A percentile compares a stretch with the other conserved stretches of the same genome.
These are phyloP conservation scores for Trypanosoma melophagium DNA, from an alignment of 208 protist genomes.

Conservation along the genomic window DNA sequence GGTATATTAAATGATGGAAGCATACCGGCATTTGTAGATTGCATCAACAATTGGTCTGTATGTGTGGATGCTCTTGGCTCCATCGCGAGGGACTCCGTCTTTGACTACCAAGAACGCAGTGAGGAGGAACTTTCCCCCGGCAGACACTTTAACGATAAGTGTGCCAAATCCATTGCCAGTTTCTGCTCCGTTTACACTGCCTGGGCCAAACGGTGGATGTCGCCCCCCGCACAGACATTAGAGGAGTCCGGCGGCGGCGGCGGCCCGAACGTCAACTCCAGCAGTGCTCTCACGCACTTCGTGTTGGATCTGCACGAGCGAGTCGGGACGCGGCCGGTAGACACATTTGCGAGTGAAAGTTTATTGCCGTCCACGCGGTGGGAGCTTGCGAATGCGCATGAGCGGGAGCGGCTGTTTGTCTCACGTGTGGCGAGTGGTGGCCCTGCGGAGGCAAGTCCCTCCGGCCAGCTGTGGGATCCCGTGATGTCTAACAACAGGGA, in stretches of 20 bases:
- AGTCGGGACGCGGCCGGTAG: too few relatives aligned
- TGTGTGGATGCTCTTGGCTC: conserved; percentile 75
- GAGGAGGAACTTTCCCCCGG: background rate
- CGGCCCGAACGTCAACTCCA: background rate
- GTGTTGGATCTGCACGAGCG: conserved; percentile 15
- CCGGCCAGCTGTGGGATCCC: background rate
- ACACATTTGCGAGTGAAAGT: background rate
- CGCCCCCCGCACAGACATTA: background rate
- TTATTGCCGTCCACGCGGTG: conserved; percentile 1
- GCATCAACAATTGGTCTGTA: conserved; percentile 47
- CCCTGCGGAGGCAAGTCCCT: background rate
- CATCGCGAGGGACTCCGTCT: conserved; percentile 45
- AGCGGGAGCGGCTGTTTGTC: conserved; percentile 72
- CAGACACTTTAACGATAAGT: conserved; percentile 18
- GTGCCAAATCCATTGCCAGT: conserved; percentile 28
- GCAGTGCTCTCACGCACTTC: conserved; percentile 11
- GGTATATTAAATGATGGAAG: conserved; percentile 61
- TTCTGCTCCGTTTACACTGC: conserved; percentile 24
- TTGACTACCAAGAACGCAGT: conserved; percentile 21
- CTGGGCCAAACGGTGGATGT: conserved; percentile 16
- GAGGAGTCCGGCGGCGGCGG: background rate
- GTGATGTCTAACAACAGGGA: background rate
- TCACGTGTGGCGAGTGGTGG: conserved; percentile 39
- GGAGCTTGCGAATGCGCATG: conserved; percentile 49
- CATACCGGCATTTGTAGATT: conserved; percentile 40